Percentiles rank a stretch among this genome's conserved stretches.
Evolutionary conservation across 1,284 basidiomycete species (phyloP).

Genomic region (Papiliotrema fonsecae): DNA sequence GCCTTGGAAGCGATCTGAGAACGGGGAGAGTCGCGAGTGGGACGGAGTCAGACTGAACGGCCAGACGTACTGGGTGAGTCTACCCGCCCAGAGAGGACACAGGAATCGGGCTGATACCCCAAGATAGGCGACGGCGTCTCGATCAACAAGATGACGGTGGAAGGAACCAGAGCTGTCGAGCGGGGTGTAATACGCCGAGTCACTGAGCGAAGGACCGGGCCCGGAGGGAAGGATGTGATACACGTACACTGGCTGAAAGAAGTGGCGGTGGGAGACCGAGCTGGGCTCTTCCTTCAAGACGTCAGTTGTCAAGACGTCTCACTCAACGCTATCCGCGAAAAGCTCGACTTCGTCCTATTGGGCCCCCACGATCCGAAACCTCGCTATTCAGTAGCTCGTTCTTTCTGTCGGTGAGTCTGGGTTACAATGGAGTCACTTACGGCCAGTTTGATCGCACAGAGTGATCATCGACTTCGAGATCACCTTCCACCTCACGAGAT

Average conservation of each 20-base stretch:
- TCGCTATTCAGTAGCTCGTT: background rate
- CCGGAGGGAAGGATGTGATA: background rate
- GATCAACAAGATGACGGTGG: background rate
- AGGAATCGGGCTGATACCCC: background rate
- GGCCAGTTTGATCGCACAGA: background rate
- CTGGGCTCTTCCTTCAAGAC: slow-evolving; percentile 2
- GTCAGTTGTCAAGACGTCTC: slow-evolving; percentile 1
- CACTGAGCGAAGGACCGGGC: background rate
- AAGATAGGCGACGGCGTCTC: background rate
- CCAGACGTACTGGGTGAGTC: background rate
- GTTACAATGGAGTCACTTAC: background rate
- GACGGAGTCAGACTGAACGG: background rate
- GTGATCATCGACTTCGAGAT: background rate
- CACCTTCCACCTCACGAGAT: background rate
- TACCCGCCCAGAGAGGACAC: no score
- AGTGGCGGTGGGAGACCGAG: background rate
- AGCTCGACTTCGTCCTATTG: background rate
- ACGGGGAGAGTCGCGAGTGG: background rate
- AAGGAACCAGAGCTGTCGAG: no score
- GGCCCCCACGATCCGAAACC: background rate
- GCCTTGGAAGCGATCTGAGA: background rate
- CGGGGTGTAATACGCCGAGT: background rate
- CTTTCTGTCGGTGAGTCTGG: background rate
- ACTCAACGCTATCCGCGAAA: background rate
- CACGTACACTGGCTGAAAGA: slow-evolving; percentile 6